These are phyloP conservation scores for Wickerhamiella cacticola DNA, from an alignment of 805 yeast genomes.

Conservation along the genomic window DNA sequence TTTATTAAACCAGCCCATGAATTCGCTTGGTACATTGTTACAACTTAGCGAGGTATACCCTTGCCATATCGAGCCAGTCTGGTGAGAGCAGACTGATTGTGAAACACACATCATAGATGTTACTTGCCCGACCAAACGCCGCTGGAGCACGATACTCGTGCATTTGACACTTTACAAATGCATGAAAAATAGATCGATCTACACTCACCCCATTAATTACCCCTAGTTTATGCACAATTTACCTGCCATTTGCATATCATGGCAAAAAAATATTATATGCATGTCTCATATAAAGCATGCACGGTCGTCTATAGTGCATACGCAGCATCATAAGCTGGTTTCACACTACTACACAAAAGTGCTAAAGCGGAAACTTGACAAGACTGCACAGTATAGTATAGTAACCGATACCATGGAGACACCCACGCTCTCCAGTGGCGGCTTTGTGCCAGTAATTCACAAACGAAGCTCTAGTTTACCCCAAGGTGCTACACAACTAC, in stretches of 20 bases:
- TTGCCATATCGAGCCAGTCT: conserved; percentile 1
- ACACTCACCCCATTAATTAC: background rate
- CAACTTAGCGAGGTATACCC: conserved; percentile 1
- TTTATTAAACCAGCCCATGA: background rate
- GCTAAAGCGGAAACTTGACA: conserved; percentile 4
- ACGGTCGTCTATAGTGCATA: conserved; percentile 2
- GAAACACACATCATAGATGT: background rate
- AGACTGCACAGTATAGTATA: background rate
- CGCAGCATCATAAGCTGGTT: conserved; percentile 6
- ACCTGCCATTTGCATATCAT: conserved; percentile 1
- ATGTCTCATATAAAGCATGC: conserved; percentile 1
- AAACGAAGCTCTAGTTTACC: conserved; percentile 17
- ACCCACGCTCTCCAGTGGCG: conserved; percentile 1
- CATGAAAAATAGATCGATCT: background rate
- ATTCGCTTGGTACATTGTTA: background rate
- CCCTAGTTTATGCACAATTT: background rate
- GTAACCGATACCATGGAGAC: background rate
- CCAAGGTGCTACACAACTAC: background rate
- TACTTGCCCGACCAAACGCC: background rate
- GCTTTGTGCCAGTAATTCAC: conserved; percentile 9
- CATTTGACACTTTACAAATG: no score
- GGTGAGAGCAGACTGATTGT: background rate
- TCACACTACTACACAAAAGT: conserved; percentile 4
- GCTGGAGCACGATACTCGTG: no score
- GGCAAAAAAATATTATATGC: conserved; percentile 1